Base-by-base conservation (phyloP, 2,329 filamentous ascomycete genomes). In the Chalara sp. region DNA sequence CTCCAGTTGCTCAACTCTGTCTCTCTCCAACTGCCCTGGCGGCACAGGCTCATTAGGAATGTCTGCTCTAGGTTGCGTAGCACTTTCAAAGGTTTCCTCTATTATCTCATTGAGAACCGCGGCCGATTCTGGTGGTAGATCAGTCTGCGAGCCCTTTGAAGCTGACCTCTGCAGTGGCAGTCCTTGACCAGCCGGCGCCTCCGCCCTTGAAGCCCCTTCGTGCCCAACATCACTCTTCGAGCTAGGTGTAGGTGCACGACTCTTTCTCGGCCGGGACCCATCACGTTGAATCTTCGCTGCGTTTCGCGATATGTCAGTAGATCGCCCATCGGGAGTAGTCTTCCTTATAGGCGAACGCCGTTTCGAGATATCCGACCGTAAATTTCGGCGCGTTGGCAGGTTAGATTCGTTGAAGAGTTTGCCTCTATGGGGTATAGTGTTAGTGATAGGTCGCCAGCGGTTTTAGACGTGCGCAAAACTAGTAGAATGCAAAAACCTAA, bases 351-450 rank as follows among this genome's bases (percentile, higher is more conserved):
- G 65, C 59, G 58, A 63, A 63, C 68, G 67, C 50, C 68, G 68
- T 56, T 70, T 72, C 32, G 74, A 58, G 12, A 63, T 64, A 53
- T 76, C 71, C 35, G 75, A 70, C 51, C 72, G 69, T 46, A 72
- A 65, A 56, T 68, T 67, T 51, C 71, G 73, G 55, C 74, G 72
- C 50, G 70, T 55, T 46, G 80, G 79, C 52, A 82, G 75, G 60
- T 70, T 75, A 46, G 68, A 67, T 63, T 80, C 78, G 59, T 76
- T 74, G 40, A 83, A 68, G 52, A 67, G 70, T 47, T 71, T 70
- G 50, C 73, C 70, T 65, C 75, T 78, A n/a, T n/a, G 61, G 41
- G 54, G 32, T 51, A 47, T 46, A 44, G 45, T 32, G 49, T 47
- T 11, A 47, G 21, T 21, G 3, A 21, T 21, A 21, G 21, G 21